Evolutionary conservation across 2,329 filamentous ascomycete species (phyloP).

Genomic region (Aureobasidium sp.): DNA sequence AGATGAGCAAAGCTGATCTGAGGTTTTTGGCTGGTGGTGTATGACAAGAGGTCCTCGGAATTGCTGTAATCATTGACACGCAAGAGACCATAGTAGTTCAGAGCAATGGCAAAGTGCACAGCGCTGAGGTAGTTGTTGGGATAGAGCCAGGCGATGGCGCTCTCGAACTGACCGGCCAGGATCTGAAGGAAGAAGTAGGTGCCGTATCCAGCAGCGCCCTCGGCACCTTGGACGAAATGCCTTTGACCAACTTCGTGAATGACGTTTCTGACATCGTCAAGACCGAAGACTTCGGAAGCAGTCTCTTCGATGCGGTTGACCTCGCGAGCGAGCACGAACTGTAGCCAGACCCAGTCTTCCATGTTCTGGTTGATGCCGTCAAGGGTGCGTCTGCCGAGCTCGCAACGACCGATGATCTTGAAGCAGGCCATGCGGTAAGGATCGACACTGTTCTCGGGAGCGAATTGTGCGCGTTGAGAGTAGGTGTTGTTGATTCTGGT

Average conservation of each 20-base stretch:
- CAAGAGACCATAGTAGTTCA: constrained; percentile 82
- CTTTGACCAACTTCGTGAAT: constrained; percentile 83
- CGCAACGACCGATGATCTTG: constrained; percentile 82
- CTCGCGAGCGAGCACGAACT: constrained; percentile 55
- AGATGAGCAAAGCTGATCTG: constrained; percentile 93
- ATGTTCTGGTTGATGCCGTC: constrained; percentile 50
- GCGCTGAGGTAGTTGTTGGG: constrained; percentile 86
- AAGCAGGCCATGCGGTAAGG: constrained; percentile 96
- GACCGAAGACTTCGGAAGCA: constrained; percentile 52
- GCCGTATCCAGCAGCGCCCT: constrained; percentile 70
- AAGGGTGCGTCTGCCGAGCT: constrained; percentile 48
- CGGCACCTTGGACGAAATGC: constrained; percentile 76
- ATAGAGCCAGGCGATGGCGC: constrained; percentile 85
- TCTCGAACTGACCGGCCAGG: constrained; percentile 85
- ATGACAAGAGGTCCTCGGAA: constrained; percentile 57
- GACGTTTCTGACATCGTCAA: constrained; percentile 64
- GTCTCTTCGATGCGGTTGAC: constrained; percentile 52
- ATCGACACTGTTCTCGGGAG: constrained; percentile 78
- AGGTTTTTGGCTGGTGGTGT: constrained; percentile 59
- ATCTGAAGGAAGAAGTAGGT: constrained; percentile 92
- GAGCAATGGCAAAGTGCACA: constrained; percentile 84
- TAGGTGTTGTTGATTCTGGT: constrained; percentile 87
- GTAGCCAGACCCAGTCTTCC: constrained; percentile 60
- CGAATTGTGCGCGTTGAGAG: constrained; percentile 72
- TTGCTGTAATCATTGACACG: constrained; percentile 74